Evolutionary conservation across 768 basidiomycete genomes (phyloP), one percentile per base, ranked within the genome.

Genomic region (Pulveroboletus sp.): DNA sequence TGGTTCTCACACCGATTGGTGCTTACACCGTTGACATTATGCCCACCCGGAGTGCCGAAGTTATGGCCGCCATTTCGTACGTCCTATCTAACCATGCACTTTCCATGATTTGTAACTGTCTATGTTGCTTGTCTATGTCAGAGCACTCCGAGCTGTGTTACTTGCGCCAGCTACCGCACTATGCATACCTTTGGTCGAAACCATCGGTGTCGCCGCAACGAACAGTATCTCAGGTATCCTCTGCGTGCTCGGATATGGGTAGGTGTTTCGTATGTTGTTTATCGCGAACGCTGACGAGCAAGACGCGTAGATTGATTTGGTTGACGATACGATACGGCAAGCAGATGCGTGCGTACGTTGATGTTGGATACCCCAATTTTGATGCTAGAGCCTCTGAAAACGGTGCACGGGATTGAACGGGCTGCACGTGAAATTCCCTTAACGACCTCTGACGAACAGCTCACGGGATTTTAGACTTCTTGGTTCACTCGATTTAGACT

Each of bases 1-100:
- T 80, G 38, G 75, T 78, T 10, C 66, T 85, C 32, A 73, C 75
- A 10, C 83, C 84, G 0, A 69, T 70, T n/a, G 71, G 77, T 9
- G 72, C 84, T 6, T 86, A 85, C 52, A 64, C 68, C 24, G 75
- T 86, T 6, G 86, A 87, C 52, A 65, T 85, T 11, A 52, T 87
- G 64, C 83, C 80, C 32, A 59, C 70, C 23, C 72, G 75, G 20
- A 85, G 85, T 52, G 82, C 85, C 4, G 84, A 87, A 57, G 71
- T 74, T 16, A 72, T 76, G 64, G 84, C 81, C 4, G 83, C 78
- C 0, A 69, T 69, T 45, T 67, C 65, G 85, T 85, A 44, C 29
- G 79, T 71, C 40, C n/a, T n/a, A n/a, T 4, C 6, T 25, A 5
- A 24, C 35, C 17, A n/a, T n/a, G n/a, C n/a, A n/a, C 33, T 9